phyloP scores from a whole-genome alignment of 2,329 filamentous ascomycete species.

The Monilinia polystroma region DNA sequence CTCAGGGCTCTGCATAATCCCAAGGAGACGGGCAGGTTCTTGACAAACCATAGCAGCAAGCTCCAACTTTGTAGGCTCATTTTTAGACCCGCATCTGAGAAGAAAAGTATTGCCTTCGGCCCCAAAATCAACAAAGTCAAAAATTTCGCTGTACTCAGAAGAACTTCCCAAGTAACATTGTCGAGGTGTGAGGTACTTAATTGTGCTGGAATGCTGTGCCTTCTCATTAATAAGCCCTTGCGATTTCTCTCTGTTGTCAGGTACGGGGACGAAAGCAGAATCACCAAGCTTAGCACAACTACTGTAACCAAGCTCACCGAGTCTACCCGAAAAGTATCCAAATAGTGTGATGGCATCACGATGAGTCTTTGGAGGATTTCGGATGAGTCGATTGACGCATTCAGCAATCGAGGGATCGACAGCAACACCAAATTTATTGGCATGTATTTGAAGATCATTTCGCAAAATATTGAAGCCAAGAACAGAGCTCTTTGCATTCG shows the following conservation, averaged over 20 bases:
- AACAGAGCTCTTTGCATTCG: conserved; percentile 71
- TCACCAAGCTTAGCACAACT: conserved; percentile 60
- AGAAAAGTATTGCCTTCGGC: conserved; percentile 84
- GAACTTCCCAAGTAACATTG: conserved; percentile 77
- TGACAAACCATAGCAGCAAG: conserved; percentile 79
- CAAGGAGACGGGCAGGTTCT: conserved; percentile 79
- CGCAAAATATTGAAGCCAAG: conserved; percentile 79
- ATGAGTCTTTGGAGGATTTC: conserved; percentile 66
- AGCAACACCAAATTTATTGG: conserved; percentile 81
- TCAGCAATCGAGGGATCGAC: conserved; percentile 74
- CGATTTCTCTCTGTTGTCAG: conserved; percentile 37
- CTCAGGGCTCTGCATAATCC: conserved; percentile 74
- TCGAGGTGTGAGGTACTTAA: conserved; percentile 64
- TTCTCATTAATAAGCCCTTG: conserved; percentile 43
- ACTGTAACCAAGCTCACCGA: conserved; percentile 67
- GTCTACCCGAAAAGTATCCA: conserved; percentile 75
- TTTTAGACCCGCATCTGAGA: conserved; percentile 83
- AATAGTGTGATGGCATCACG: conserved; percentile 71
- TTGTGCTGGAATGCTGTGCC: conserved; percentile 39
- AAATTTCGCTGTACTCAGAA: conserved; percentile 76
- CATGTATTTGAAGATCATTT: conserved; percentile 74
- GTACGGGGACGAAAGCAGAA: conserved; percentile 71
- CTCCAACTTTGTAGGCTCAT: conserved; percentile 83
- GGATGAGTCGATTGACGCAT: conserved; percentile 72
- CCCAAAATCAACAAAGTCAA: conserved; percentile 96